Base-by-base conservation (phyloP, 1,284 basidiomycete species). In the Rhodotorula sp. region DNA sequence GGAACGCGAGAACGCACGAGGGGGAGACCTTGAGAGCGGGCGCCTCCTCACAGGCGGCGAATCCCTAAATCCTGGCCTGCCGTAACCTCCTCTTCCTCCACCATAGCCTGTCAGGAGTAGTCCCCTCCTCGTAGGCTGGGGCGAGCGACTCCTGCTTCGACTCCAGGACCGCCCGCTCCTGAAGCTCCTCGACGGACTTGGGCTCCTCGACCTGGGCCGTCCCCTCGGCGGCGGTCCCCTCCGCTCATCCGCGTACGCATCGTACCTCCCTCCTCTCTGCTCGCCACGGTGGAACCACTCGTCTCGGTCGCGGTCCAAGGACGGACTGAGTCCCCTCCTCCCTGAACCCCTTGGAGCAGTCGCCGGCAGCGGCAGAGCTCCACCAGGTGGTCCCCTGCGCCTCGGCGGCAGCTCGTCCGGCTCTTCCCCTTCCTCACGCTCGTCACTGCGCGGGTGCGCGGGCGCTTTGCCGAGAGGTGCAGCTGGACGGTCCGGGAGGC, bases 341-440 rank as follows among this genome's bases (percentile, higher is more conserved):
- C 61, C 47, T 4, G 19, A 17, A 15, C 39, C 39, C 39, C 39
- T 44, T 13, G 39, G 39, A 44, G 29, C 29, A 1, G 30, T 34
- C 29, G n/a, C n/a, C n/a, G 52, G 39, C 13, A 20, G 39, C 24
- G 46, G n/a, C 7, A 32, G 8, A 2, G 46, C 32, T 20, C 61
- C 51, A 4, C 36, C 20, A 1, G 30, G 27, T 1, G 55, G 32
- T 19, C 63, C 32, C 8, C 52, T 20, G 36, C 55, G 34, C 20
- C 39, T 29, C 6, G 44, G 53, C 36, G 53, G 53, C 11, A n/a
- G 13, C 8, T 44, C 32, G 29, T 66, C 64, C 19, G 13, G 9
- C 34, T 66, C 64, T n/a, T 66, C 64, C n/a, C 64, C 64, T 36
- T 66, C 64, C 17, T 66, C 64, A 22, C 64, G 52, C 46, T 66